Evolutionary conservation across 495 filamentous ascomycete species (phyloP), one percentile per base, ranked within the genome.

Genomic region (Paragyromitra xinjiangensis): DNA sequence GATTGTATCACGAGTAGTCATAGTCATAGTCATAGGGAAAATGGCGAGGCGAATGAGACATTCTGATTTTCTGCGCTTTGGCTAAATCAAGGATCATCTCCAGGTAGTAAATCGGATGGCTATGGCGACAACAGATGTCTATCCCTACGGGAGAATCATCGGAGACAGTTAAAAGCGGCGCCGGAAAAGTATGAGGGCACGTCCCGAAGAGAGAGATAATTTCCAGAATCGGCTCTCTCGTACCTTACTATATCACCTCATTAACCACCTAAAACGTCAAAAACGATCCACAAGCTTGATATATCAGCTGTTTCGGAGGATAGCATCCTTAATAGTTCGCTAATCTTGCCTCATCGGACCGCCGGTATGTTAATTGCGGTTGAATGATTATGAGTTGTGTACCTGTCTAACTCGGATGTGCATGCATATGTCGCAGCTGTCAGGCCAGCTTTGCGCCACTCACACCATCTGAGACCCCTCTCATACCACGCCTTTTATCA

Each of bases 391-490:
- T 56, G 69, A 56, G 50, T 8, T 72, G 69, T 24, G 24, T 7
- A 16, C 44, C 16, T 48, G 0, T 48, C 3, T 51, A 65, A n/a
- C 22, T 34, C 24, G 37, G n/a, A 40, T 29, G 34, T 42, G 26
- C 39, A 19, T 56, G 22, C 45, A 34, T 11, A 37, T 53, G 67
- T 69, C 29, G 55, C 50, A 44, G 39, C 34, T 58, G 53, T 71
- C 68, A 72, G 61, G 59, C 69, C 69, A 69, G 66, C 50, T 19
- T 26, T 39, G 24, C 37, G 42, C 44, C 58, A 22, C 45, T 63
- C 69, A 71, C 69, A 55, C 69, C 69, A 71, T 71, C 69, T 71
- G 56, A 63, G 69, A 71, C 69, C 26, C 34, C 66, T 59, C 53
- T 71, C 69, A 55, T 58, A 16, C 69, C 58, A 71, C 44, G 4